Conservation (phyloP, 305 asterid species). For the Solanum hybrid region DNA sequence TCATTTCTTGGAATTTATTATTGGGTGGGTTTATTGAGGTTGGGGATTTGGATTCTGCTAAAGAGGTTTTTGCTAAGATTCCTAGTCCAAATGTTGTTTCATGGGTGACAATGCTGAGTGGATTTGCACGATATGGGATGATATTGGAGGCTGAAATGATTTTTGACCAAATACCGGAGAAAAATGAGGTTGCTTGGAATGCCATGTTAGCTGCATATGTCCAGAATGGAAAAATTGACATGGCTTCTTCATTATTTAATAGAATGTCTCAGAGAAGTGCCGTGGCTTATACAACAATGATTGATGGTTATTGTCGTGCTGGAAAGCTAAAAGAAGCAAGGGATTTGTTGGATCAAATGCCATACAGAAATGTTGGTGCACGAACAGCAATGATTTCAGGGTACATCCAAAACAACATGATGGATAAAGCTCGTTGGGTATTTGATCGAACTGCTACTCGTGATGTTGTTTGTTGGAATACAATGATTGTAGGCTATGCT, state of each 20-base stretch:
- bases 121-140: constrained; percentile 20
- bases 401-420: constrained; percentile 15
- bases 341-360: constrained; percentile 23
- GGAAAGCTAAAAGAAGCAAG: constrained; percentile 28
- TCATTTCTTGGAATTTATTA: constrained; percentile 28
- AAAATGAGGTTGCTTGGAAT: constrained; percentile 29
- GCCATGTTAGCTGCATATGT: constrained; percentile 33
- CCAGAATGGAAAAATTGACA: constrained; percentile 17
- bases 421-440: constrained; percentile 22
- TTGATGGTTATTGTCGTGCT: constrained; percentile 19
- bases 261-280: constrained; percentile 25
- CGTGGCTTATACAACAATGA: constrained; percentile 28
- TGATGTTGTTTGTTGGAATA: constrained; percentile 35
- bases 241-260: constrained; percentile 18
- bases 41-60: constrained; percentile 22
- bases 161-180: constrained; percentile 22
- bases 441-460: constrained; percentile 19
- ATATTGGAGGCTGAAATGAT: constrained; percentile 17
- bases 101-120: constrained; percentile 30
- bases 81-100: constrained; percentile 25
- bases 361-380: constrained; percentile 22
- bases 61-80: constrained; percentile 20
- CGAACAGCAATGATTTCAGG: constrained; percentile 32
- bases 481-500: constrained; percentile 32
- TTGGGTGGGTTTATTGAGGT: constrained; percentile 21